Base-by-base conservation (phyloP, 768 basidiomycete genomes). In the Tephrocybe sp. region DNA sequence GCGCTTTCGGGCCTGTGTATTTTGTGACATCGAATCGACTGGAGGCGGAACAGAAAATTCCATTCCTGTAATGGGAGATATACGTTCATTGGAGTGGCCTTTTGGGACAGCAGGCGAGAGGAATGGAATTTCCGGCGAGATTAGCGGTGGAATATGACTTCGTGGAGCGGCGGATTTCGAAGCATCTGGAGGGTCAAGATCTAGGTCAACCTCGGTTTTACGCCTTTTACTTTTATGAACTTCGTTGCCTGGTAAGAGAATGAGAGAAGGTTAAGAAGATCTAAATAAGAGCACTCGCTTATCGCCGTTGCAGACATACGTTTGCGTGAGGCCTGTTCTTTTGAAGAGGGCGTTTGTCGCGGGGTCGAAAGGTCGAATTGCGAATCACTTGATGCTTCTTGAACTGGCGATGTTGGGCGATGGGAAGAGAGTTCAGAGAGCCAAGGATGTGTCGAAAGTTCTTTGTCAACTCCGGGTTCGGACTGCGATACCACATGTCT, bases 211-310 rank as follows among this genome's bases (percentile, higher is more conserved):
- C 39, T 52, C 47, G 17, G 47, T 54, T 43, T 49, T 56, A 16
- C 52, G 52, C 5, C 55, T 39, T 30, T 59, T 59, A 34, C 55
- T 39, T 30, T 59, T 59, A 34, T 30, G 26, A 34, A 4, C 14
- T 10, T 30, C 17, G 8, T 2, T 30, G 17, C 45, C 51, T 54
- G 13, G 23, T n/a, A 4, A 14, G 14, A 14, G 43, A 11, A 6
- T 11, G 5, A 34, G 13, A 54, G 45, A n/a, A 39, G 3, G 0
- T 12, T 32, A 11, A n/a, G 5, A 17, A 11, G n/a, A 16, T 38
- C 14, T 4, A 51, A 16, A 32, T 7, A 20, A 42, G 8, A 38
- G 22, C 8, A 36, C 8, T 55, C 47, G 45, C 54, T 38, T 1
- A 12, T 6, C 5, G n/a, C 23, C 7, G 12, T 4, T 13, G 11